Conservation (phyloP, 345 rosid species). For the Hypericum perforatum region DNA sequence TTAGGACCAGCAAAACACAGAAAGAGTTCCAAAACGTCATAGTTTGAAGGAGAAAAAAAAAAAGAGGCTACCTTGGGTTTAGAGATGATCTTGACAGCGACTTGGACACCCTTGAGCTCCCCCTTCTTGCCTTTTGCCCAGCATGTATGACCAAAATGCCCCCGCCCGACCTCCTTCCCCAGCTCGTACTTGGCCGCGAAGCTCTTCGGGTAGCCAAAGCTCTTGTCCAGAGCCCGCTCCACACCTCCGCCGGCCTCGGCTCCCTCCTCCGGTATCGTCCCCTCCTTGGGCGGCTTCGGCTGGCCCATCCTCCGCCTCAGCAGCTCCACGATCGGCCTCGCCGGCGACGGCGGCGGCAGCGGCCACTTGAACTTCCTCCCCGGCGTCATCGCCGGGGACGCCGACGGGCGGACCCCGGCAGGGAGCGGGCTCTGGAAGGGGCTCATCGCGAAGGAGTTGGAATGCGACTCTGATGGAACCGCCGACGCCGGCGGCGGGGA, state of each 20-base stretch:
- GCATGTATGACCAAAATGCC: conserved; percentile 27
- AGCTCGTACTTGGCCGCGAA: conserved; percentile 15
- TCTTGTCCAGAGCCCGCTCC: conserved; percentile 15
- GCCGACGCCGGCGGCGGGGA: conserved; percentile 13
- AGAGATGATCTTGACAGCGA: conserved; percentile 26
- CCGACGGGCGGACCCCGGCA: conserved; percentile 14
- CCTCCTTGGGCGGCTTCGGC: too few relatives aligned
- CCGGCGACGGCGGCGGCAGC: conserved; percentile 24
- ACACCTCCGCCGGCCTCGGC: not conserved
- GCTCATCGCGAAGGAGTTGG: conserved; percentile 9
- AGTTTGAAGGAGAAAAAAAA: not conserved
- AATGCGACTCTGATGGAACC: not conserved
- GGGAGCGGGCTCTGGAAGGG: conserved; percentile 23
- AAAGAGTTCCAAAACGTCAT: not conserved
- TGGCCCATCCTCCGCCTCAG: conserved; percentile 23
- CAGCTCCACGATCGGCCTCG: conserved; percentile 22
- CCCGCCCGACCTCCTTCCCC: conserved; percentile 24
- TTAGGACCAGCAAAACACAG: too few relatives aligned
- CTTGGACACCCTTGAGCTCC: conserved; percentile 17
- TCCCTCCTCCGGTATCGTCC: too few relatives aligned
- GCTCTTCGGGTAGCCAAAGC: conserved; percentile 17
- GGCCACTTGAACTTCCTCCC: conserved; percentile 25
- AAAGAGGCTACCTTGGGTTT: conserved; percentile 19
- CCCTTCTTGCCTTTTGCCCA: conserved; percentile 22
- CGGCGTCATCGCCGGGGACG: conserved; percentile 14